A percentile compares a stretch with the other conserved stretches of the same genome.
These are phyloP conservation scores for Annulohypoxylon nitens DNA, from an alignment of 495 filamentous ascomycete genomes.

Conservation along the genomic window DNA sequence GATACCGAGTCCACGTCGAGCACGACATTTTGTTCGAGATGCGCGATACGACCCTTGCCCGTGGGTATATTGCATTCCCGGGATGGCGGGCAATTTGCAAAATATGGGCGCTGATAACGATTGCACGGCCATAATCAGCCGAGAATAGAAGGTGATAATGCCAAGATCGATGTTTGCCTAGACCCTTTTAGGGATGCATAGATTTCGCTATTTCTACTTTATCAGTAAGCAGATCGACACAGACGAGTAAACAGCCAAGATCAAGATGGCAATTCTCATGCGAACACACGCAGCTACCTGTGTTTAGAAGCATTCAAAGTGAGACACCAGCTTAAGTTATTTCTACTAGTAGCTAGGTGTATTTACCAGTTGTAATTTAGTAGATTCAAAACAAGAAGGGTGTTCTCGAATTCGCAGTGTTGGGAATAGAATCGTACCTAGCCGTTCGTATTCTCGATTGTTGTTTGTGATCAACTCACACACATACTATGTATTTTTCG, in stretches of 20 bases:
- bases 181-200: slow-evolving; percentile 25
- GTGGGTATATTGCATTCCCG: slow-evolving; percentile 43
- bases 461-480: no score
- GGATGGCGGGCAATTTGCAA: slow-evolving; percentile 34
- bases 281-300: not conserved
- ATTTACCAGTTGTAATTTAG: not conserved
- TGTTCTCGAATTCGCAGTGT: no score
- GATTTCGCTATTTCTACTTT: slow-evolving; percentile 5
- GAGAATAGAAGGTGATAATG: slow-evolving; percentile 49
- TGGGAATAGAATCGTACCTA: no score
- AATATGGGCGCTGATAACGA: slow-evolving; percentile 41
- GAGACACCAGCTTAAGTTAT: not conserved
- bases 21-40: slow-evolving; percentile 39
- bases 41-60: slow-evolving; percentile 32
- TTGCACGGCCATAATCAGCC: slow-evolving; percentile 44
- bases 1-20: slow-evolving; percentile 22
- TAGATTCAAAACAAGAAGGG: not conserved
- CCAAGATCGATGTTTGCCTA: slow-evolving; percentile 28
- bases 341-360: not conserved
- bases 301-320: not conserved
- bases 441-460: no score
- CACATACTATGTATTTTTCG: no score
- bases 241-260: not conserved
- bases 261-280: not conserved
- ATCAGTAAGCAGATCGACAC: slow-evolving; percentile 22